These are phyloP conservation scores for Arctostaphylos glauca DNA, from an alignment of 148 eudicot genomes.

Conservation along the genomic window DNA sequence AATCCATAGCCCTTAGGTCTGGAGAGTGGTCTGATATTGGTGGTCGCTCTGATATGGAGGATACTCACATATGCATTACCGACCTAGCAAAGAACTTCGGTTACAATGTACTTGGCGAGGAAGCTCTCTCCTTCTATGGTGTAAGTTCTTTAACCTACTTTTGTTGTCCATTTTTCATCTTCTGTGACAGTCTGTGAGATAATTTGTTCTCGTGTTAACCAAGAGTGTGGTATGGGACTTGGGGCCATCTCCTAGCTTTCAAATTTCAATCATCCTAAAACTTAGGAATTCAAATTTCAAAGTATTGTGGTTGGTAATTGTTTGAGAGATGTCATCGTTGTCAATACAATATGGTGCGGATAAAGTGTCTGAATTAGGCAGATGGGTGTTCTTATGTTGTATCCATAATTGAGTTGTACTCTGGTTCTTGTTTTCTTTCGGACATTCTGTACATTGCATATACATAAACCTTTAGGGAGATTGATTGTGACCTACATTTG, in stretches of 20 bases:
- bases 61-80: slow-evolving; percentile 76
- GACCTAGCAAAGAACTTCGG: slow-evolving; percentile 72
- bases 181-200: neutral
- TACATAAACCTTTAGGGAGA: too few relatives aligned
- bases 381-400: too few relatives aligned
- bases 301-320: neutral
- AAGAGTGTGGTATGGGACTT: neutral
- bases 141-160: too few relatives aligned
- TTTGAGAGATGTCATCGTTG: too few relatives aligned
- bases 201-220: neutral
- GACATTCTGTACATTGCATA: too few relatives aligned
- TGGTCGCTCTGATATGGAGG: slow-evolving; percentile 78
- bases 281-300: neutral
- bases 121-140: too few relatives aligned
- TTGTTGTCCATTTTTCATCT: too few relatives aligned
- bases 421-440: too few relatives aligned
- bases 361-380: too few relatives aligned
- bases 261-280: neutral
- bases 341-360: neutral
- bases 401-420: too few relatives aligned
- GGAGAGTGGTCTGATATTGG: slow-evolving; percentile 98
- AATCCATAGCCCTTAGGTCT: slow-evolving; percentile 51
- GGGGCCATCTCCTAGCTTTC: neutral
- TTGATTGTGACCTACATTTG: too few relatives aligned
- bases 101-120: neutral